phyloP scores from a whole-genome alignment of 495 filamentous ascomycete species.

The Podospora australis region DNA sequence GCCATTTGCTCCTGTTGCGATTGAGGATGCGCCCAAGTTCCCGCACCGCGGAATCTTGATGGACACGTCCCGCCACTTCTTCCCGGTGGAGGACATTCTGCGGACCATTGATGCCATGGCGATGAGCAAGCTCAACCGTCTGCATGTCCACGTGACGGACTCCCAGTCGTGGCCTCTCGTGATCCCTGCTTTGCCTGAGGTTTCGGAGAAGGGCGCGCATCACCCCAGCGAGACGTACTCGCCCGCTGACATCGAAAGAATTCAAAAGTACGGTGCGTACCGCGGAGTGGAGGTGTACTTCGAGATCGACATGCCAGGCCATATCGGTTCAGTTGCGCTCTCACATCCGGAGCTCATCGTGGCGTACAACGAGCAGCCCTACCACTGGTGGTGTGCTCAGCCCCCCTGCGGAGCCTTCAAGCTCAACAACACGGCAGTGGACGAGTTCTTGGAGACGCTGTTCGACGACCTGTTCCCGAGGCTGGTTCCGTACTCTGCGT shows the following conservation, averaged over 20 bases:
- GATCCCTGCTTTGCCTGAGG: constrained; percentile 62
- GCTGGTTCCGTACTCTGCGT: constrained; percentile 54
- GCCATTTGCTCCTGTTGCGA: constrained; percentile 55
- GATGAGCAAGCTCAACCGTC: constrained; percentile 71
- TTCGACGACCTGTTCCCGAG: constrained; percentile 68
- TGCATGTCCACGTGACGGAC: constrained; percentile 76
- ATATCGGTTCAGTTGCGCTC: constrained; percentile 57
- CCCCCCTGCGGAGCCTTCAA: constrained; percentile 72
- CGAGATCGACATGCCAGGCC: constrained; percentile 79
- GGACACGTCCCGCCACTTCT: constrained; percentile 63
- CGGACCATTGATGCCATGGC: constrained; percentile 64
- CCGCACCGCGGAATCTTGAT: constrained; percentile 68
- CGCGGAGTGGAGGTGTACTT: constrained; percentile 67
- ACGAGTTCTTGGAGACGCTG: constrained; percentile 60
- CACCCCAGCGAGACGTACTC: constrained; percentile 53
- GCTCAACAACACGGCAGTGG: constrained; percentile 60
- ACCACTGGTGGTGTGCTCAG: constrained; percentile 60
- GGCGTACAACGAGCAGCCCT: constrained; percentile 63
- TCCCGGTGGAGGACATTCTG: constrained; percentile 54
- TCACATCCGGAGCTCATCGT: constrained; percentile 68
- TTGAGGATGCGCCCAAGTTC: constrained; percentile 61
- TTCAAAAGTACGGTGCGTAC: constrained; percentile 60
- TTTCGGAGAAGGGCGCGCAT: constrained; percentile 66
- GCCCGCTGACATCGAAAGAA: constrained; percentile 50
- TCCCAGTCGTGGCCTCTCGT: constrained; percentile 79